Evolutionary conservation across 2,329 filamentous ascomycete genomes (phyloP), one percentile per base, ranked within the genome.

Genomic region (Nemania sp.): DNA sequence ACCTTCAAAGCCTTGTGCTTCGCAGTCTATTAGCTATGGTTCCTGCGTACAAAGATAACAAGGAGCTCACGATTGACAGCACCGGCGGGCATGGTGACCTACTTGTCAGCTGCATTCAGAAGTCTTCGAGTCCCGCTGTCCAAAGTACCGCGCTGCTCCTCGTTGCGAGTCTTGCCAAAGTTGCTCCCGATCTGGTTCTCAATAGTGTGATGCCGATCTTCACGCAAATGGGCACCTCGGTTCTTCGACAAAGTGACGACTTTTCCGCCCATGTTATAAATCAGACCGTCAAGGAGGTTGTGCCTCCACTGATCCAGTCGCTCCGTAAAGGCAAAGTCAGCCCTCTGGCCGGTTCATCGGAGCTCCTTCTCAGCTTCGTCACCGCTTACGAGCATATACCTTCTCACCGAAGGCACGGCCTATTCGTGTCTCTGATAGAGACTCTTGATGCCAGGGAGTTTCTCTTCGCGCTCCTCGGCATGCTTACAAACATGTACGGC

Each of bases 121-220:
- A 91, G 63, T 96, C 93, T 0, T 87, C 91, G 25, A 97, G 90
- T 74, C 92, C 93, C 0, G 92, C 97, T 65, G 92, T 99, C 6
- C 96, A 98, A 73, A 97, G 96, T 72, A 88, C 90, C 5, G 93
- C 95, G 3, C 81, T 99, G 13, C 84, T 98, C 9, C 81, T 99
- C 25, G 91, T 98, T 59, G 92, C 94, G 21, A 90, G 88, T 58
- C 81, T 99, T 42, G 94, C 95, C 20, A 89, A 89, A 40, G 90
- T 93, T 67, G 91, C 92, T 0, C 95, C 96, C 0, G 93, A 97
- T 73, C 80, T 96, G 49, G 91, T 99, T 2, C 82, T 99, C 59
- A 94, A 99, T 77, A 97, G 92, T 68, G 91, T 99, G 55, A 99
- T 99, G 95, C 95, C 95, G 12, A 94, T 99, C 54, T 99, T 99